Evolutionary conservation across 2,329 filamentous ascomycete species (phyloP).

Genomic region (Xylariaceae sp.): DNA sequence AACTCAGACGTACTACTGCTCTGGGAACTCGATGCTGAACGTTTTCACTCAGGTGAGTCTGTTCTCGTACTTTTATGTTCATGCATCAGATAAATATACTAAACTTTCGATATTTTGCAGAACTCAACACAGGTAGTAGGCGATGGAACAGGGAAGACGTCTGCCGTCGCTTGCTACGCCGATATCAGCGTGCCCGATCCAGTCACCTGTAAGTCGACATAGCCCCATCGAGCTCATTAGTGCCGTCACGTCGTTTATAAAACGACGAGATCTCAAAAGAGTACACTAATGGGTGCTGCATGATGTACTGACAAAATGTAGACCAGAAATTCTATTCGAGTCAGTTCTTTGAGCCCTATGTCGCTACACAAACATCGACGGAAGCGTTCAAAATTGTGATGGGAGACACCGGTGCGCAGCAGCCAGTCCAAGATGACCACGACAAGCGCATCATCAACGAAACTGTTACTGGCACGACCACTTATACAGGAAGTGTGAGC

Average conservation of each 20-base stretch:
- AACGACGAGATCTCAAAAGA: too few species aligned
- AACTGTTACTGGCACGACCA: constrained; percentile 27
- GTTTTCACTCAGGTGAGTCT: constrained; percentile 26
- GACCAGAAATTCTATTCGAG: constrained; percentile 30
- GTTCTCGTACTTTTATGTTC: not conserved
- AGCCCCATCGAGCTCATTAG: too few species aligned
- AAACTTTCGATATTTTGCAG: constrained; percentile 11
- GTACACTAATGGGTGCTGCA: too few species aligned
- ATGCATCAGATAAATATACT: too few species aligned
- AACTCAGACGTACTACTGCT: constrained; percentile 32
- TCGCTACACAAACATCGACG: constrained; percentile 28
- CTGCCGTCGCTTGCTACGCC: constrained; percentile 30
- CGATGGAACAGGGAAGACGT: constrained; percentile 20
- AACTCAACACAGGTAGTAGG: constrained; percentile 14
- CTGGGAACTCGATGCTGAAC: constrained; percentile 31
- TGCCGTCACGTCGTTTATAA: too few species aligned
- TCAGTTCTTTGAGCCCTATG: constrained; percentile 29
- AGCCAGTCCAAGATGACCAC: constrained; percentile 30
- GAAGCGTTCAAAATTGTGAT: constrained; percentile 35
- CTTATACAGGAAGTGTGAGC: constrained; percentile 29
- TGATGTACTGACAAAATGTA: not conserved
- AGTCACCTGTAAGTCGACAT: too few species aligned
- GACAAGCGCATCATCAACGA: constrained; percentile 32
- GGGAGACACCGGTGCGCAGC: constrained; percentile 30
- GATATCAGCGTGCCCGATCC: constrained; percentile 21